phyloP scores from a whole-genome alignment of 768 basidiomycete species.

The Boletus barrowsii region DNA sequence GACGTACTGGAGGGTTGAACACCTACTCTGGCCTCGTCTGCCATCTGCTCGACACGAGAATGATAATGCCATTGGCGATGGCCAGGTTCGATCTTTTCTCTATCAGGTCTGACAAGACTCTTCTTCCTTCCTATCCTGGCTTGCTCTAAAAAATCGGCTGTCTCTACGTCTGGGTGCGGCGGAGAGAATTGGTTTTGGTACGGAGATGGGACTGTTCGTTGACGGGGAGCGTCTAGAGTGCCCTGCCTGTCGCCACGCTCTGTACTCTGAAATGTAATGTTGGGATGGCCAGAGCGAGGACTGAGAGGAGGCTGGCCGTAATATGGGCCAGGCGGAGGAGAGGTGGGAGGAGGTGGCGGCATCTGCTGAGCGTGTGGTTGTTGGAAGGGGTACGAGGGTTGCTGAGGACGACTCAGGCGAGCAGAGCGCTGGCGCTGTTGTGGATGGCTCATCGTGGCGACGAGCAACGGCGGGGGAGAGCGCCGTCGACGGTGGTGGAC shows the following conservation, averaged over 20 bases:
- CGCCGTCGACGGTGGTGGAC: background rate
- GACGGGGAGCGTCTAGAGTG: constrained; percentile 53
- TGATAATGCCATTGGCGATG: constrained; percentile 96
- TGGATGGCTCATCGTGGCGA: constrained; percentile 36
- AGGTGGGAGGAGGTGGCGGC: constrained; percentile 17
- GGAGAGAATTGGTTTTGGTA: constrained; percentile 47
- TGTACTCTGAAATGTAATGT: constrained; percentile 65
- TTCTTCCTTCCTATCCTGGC: constrained; percentile 75
- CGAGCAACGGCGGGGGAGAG: background rate
- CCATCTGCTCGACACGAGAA: constrained; percentile 75
- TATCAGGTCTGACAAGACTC: constrained; percentile 86
- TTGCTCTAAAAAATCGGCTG: constrained; percentile 40
- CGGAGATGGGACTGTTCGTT: constrained; percentile 42
- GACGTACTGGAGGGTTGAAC: constrained; percentile 80
- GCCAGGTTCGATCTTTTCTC: constrained; percentile 93
- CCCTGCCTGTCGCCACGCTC: constrained; percentile 69
- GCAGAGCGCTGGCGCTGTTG: constrained; percentile 38
- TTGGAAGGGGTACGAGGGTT: constrained; percentile 36
- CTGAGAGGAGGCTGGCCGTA: constrained; percentile 19
- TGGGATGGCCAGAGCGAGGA: constrained; percentile 27
- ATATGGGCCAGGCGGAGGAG: constrained; percentile 12
- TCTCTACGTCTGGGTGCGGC: constrained; percentile 32
- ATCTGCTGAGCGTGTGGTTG: constrained; percentile 18
- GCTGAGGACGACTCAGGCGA: constrained; percentile 31
- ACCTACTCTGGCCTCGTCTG: constrained; percentile 67